Base-by-base conservation (phyloP, 805 yeast genomes). In the Candida cerambycidarum region DNA sequence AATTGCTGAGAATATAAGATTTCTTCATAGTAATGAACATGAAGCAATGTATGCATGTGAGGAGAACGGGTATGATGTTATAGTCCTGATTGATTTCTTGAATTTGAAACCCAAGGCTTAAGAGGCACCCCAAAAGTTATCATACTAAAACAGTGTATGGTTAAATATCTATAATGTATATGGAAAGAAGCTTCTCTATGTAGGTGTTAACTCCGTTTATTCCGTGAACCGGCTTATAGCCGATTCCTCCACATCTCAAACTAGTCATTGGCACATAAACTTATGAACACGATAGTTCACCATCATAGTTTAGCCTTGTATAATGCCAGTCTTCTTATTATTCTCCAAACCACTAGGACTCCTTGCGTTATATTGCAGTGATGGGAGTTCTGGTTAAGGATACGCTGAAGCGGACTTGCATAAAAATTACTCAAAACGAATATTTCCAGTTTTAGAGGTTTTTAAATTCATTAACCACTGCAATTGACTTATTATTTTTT, bases 41-140 rank as follows among this genome's bases (percentile, higher is more conserved):
- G 98, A 92, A 65, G 92, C 95, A 18, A 65, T 92, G 58, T 92
- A 90, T 62, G 97, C 89, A 0, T 88, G 89, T 57, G 97, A 89
- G 59, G 96, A 87, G 47, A 78, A 79, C 45, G 98, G 98, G 2
- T 83, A 79, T 52, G 98, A 93, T 58, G 90, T 89, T 33, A 93
- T 93, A 50, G 95, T 95, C 2, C 83, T 93, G 28, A 72, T 92
- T 46, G 97, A 90, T 63, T 92, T 92, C 65, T 89, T 96, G 90
- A 69, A 69, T 47, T 61, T 71, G 52, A 69, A 70, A 49, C 74
- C 73, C n/a, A 67, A 55, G 45, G 18, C 35, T 5, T 38, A 38
- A 24, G 5, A 5, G 32, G 23, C 3, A 19, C 7, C n/a, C 17
- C 13, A 19, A n/a, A n/a, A 15, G 23, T 16, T 9, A 15, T 4